A percentile compares a stretch with the other conserved stretches of the same genome.
These are phyloP conservation scores for Tothia fuscella DNA, from an alignment of 2,329 filamentous ascomycete genomes.

Conservation along the genomic window DNA sequence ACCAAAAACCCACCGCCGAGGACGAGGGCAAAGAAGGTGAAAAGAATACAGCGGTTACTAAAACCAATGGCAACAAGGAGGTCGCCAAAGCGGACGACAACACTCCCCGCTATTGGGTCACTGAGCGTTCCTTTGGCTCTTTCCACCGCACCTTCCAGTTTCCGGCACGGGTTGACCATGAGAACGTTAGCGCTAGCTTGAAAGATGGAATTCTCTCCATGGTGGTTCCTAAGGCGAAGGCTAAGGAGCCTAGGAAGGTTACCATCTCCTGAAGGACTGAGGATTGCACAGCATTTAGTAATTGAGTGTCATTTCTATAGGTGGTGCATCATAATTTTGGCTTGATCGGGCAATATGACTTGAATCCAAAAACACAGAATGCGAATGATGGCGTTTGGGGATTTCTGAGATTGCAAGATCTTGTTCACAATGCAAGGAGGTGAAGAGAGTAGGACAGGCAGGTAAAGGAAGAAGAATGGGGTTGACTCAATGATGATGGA, in stretches of 20 bases:
- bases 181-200: conserved; percentile 46
- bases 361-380: too few relatives aligned
- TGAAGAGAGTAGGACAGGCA: too few relatives aligned
- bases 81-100: conserved; percentile 23
- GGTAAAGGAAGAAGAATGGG: too few relatives aligned
- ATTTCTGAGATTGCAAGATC: too few relatives aligned
- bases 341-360: too few relatives aligned
- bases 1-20: conserved; percentile 48
- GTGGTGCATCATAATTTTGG: too few relatives aligned
- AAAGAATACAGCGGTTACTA: conserved; percentile 19
- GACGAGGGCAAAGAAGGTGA: conserved; percentile 29
- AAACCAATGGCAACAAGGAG: conserved; percentile 24
- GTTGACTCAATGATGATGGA: too few relatives aligned
- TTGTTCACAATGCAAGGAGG: too few relatives aligned
- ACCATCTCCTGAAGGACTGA: too few relatives aligned
- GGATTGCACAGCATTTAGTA: too few relatives aligned
- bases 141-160: conserved; percentile 50
- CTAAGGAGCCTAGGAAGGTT: conserved; percentile 39
- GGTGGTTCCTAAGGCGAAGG: conserved; percentile 43
- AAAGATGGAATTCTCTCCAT: conserved; percentile 49
- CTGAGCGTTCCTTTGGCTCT: conserved; percentile 45
- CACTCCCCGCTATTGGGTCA: conserved; percentile 55
- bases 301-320: too few relatives aligned
- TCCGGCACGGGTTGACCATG: conserved; percentile 45
- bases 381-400: too few relatives aligned